Conservation (phyloP, 495 filamentous ascomycete genomes). For the Xylaria curta region DNA sequence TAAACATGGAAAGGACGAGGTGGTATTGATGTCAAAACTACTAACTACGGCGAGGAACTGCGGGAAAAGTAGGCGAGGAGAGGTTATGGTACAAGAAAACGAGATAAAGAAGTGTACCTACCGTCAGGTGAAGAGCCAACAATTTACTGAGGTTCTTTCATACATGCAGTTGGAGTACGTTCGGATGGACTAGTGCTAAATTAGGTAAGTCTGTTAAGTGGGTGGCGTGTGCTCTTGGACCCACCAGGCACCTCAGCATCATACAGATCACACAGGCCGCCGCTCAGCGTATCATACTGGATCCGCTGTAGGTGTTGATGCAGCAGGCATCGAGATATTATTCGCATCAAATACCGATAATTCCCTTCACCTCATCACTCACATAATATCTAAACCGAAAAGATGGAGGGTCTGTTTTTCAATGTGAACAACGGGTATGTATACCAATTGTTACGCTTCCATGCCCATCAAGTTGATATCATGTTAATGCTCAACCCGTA, state of each 20-base stretch:
- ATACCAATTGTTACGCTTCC: background rate
- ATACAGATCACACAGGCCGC: background rate
- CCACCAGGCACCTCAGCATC: background rate
- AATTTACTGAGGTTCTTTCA: background rate
- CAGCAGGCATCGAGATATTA: constrained; percentile 32
- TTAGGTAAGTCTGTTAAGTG: background rate
- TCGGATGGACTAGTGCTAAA: background rate
- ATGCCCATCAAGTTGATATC: constrained; percentile 6
- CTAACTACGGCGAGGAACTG: background rate
- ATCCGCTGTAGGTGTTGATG: constrained; percentile 17
- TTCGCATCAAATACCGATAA: constrained; percentile 37
- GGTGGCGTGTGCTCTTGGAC: constrained; percentile 10
- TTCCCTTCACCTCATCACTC: constrained; percentile 34
- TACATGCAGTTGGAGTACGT: too few species aligned
- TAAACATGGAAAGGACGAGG: background rate
- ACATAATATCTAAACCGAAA: constrained; percentile 34
- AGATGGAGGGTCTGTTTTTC: constrained; percentile 95
- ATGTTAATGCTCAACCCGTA: constrained; percentile 48
- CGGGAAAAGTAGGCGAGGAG: background rate
- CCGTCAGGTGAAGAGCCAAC: background rate
- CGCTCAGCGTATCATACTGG: background rate
- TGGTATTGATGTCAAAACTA: background rate
- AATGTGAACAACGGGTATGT: constrained; percentile 92
- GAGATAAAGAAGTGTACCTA: background rate
- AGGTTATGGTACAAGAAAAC: background rate